These are phyloP conservation scores for Thelonectria olida DNA, from an alignment of 2,329 filamentous ascomycete genomes.

Conservation along the genomic window DNA sequence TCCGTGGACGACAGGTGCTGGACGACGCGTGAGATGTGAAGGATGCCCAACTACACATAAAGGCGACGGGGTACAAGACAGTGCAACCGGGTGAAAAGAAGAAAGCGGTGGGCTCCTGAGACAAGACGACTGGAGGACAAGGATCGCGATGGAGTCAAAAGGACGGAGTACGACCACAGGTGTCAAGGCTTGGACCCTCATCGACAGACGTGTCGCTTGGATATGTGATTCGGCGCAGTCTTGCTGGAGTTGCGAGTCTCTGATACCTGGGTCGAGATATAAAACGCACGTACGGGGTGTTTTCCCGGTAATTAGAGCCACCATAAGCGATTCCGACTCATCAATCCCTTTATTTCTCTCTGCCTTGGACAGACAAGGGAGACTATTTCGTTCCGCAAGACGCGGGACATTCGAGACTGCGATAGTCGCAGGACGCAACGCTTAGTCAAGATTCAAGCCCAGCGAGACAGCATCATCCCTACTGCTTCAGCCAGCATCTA, in stretches of 20 bases:
- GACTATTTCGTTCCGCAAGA: conserved; percentile 16
- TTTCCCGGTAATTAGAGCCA: conserved; percentile 26
- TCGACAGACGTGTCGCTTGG: conserved; percentile 39
- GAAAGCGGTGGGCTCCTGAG: conserved; percentile 27
- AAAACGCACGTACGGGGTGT: conserved; percentile 33
- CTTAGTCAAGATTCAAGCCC: too few species aligned
- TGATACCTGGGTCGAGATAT: conserved; percentile 38
- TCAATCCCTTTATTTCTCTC: conserved; percentile 19
- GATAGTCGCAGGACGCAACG: too few species aligned
- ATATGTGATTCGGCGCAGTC: conserved; percentile 30
- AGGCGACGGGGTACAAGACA: conserved; percentile 32
- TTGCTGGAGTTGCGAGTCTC: conserved; percentile 31
- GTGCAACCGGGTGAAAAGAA: conserved; percentile 29
- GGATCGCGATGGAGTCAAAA: conserved; percentile 21
- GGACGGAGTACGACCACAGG: conserved; percentile 12
- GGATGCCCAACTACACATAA: conserved; percentile 35
- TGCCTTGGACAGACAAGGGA: conserved; percentile 28
- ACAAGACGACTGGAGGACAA: conserved; percentile 23
- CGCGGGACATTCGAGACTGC: conserved; percentile 22
- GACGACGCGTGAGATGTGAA: conserved; percentile 28
- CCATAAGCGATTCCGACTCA: conserved; percentile 27
- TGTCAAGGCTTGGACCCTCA: conserved; percentile 31
- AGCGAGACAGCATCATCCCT: conserved; percentile 6
- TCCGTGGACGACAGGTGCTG: conserved; percentile 12
- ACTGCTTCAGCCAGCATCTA: conserved; percentile 6